A percentile compares a stretch with the other conserved stretches of the same genome.
Evolutionary conservation across 768 basidiomycete genomes (phyloP).

Genomic region (Hemileccinum rubropunctum): DNA sequence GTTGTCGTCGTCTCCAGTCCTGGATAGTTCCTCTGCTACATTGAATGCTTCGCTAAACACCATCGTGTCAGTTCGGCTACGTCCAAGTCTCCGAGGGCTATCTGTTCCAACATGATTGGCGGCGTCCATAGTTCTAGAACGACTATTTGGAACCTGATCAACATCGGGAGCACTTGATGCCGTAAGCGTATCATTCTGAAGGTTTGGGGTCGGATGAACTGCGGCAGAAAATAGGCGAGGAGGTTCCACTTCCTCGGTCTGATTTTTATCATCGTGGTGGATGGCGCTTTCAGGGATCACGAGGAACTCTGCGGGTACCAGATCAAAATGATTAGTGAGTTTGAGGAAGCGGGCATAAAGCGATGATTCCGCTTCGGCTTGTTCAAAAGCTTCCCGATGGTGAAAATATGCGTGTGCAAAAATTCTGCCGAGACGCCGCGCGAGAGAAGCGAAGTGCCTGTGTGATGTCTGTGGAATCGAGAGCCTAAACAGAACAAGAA

Average conservation of each 20-base stretch:
- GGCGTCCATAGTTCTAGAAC: conserved; percentile 21
- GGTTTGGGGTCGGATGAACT: conserved; percentile 28
- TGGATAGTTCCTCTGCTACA: conserved; percentile 39
- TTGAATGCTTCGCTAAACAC: conserved; percentile 50
- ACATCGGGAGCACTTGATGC: conserved; percentile 5
- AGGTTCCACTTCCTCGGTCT: conserved; percentile 35
- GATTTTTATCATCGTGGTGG: conserved; percentile 26
- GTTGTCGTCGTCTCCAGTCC: conserved; percentile 7
- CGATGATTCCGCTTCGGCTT: conserved; percentile 87
- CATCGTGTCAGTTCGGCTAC: conserved; percentile 74
- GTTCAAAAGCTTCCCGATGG: conserved; percentile 88
- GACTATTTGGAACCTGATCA: conserved; percentile 8
- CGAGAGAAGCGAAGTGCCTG: conserved; percentile 87
- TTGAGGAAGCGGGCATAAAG: conserved; percentile 89
- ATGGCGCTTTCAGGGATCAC: conserved; percentile 61
- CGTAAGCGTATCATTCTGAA: conserved; percentile 11
- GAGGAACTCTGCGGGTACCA: conserved; percentile 81
- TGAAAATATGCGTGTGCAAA: conserved; percentile 97
- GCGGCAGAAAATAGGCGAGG: conserved; percentile 42
- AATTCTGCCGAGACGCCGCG: conserved; percentile 88
- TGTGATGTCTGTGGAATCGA: conserved; percentile 78
- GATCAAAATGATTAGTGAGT: conserved; percentile 72
- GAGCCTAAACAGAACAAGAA: conserved; percentile 45
- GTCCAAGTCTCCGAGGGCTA: conserved; percentile 47
- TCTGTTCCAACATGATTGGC: conserved; percentile 22